Evolutionary conservation across 768 basidiomycete genomes (phyloP), one percentile per base, ranked within the genome.

Genomic region (Rhizopogon salebrosus): DNA sequence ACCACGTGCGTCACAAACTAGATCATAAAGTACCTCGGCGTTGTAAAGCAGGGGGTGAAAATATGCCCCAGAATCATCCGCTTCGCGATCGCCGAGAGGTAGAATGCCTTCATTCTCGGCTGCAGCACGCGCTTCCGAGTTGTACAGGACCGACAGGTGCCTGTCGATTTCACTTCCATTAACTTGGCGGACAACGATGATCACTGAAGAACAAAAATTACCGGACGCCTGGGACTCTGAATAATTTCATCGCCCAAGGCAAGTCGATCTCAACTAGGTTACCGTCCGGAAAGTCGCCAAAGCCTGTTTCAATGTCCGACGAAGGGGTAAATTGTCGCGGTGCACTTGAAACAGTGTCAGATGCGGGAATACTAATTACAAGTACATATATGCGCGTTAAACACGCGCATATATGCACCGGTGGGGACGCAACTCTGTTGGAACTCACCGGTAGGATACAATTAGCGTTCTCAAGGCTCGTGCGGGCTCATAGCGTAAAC

Each of bases 401-500:
- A 4, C 14, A 13, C 38, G 37, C 10, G 26, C 20, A 48, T 34
- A 42, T 39, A 20, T 38, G 6, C 13, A 20, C 43, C 14, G 22
- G 14, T 16, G 20, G 14, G 31, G 9, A 22, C 5, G 31, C 14
- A n/a, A n/a, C 26, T 48, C 18, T 1, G n/a, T 18, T 6, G 14
- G 40, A 24, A 60, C 70, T 42, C 55, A 84, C 87, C 86, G 76
- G 66, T 88, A 91, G 23, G 90, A 91, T 48, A 92, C 72, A 52
- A 88, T 72, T 20, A 92, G 71, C 29, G 87, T 82, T 57, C 86
- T 79, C 59, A 84, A 85, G 13, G 88, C 87, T 54, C 87, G 80
- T 13, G 90, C 89, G 22, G 79, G 80, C 57, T 92, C 90, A 54
- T 83, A 91, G 40, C 90, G 89, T 57, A 92, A 70, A 53, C 74